A percentile compares a stretch with the other conserved stretches of the same genome.
Evolutionary conservation across 208 protist genomes (phyloP).

Genomic region (Blastocrithidia nonstop): DNA sequence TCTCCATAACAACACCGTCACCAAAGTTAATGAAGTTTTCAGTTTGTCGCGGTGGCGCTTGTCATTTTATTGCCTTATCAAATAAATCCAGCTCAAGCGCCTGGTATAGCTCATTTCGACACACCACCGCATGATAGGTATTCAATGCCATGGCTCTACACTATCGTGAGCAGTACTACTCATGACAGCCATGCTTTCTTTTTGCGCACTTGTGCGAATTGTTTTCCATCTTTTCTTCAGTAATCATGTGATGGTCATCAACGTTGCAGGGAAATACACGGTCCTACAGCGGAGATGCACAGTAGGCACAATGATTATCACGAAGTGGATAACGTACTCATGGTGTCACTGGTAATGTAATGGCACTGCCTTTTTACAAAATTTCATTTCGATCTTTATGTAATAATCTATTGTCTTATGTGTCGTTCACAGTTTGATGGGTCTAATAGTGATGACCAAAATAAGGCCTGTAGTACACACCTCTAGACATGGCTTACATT

Average conservation of each 20-base stretch:
- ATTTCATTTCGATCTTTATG: no score
- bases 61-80: slow-evolving; percentile 48
- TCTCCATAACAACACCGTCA: slow-evolving; percentile 58
- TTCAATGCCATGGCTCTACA: slow-evolving; percentile 40
- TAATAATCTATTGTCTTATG: no score
- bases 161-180: slow-evolving; percentile 82
- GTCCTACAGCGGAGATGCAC: slow-evolving; percentile 31
- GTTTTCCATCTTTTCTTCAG: no score
- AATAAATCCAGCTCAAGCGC: slow-evolving; percentile 73
- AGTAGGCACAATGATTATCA: slow-evolving; percentile 45
- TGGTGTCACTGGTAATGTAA: slow-evolving; percentile 23
- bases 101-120: slow-evolving; percentile 46
- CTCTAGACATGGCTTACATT: no score
- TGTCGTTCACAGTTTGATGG: no score
- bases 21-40: slow-evolving; percentile 9
- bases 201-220: no score
- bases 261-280: slow-evolving; percentile 45
- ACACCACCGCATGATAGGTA: slow-evolving; percentile 59
- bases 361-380: slow-evolving; percentile 8
- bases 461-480: no score
- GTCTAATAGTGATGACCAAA: no score
- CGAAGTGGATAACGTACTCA: slow-evolving; percentile 59
- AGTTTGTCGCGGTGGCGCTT: slow-evolving; percentile 16
- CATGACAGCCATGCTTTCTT: slow-evolving; percentile 65
- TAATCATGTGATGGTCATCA: no score